Base-by-base conservation (phyloP, 2,329 filamentous ascomycete genomes). In the Rachicladosporium sp. region DNA sequence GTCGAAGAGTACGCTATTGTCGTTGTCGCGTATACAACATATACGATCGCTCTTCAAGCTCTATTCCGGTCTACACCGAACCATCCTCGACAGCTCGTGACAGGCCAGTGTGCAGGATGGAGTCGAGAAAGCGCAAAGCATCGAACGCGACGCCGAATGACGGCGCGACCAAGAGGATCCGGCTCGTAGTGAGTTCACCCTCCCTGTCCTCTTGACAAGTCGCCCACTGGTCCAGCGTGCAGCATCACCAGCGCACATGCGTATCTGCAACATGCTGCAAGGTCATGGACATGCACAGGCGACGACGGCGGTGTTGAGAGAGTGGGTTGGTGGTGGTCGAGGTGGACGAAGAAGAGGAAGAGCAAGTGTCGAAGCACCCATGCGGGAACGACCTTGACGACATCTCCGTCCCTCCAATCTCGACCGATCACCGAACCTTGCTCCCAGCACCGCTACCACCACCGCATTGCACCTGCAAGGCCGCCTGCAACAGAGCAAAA, bases 61-160 rank as follows among this genome's bases (percentile, higher is more conserved):
- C 15, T 19, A 19, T 19, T 19, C 15, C 15, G 15, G 15, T 19
- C 15, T 19, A 19, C 15, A 19, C 15, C 15, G 15, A 19, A 19
- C 15, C 15, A 19, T 19, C 15, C 15, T 19, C 15, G 15, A 19
- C 15, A 19, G 15, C 15, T 19, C 15, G 15, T 19, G 15, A 19
- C 15, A 19, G 15, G 15, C 15, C 15, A 19, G 15, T 19, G 23
- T 27, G 23, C 23, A 8, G 7, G 23, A 27, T 27, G 23, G 23
- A 27, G 23, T 27, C 23, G 5, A 6, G 64, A 47, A 79, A 78
- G 66, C 70, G 74, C 59, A 76, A 76, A 61, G 66, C 66, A 33
- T 56, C 61, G 46, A 64, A 62, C 48, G 65, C 63, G 49, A 64
- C 68, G 39, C 71, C 73, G 39, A 36, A 11, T 27, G 70, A 70